Conservation (phyloP, 768 basidiomycete species). For the Psilocybe azurescens region DNA sequence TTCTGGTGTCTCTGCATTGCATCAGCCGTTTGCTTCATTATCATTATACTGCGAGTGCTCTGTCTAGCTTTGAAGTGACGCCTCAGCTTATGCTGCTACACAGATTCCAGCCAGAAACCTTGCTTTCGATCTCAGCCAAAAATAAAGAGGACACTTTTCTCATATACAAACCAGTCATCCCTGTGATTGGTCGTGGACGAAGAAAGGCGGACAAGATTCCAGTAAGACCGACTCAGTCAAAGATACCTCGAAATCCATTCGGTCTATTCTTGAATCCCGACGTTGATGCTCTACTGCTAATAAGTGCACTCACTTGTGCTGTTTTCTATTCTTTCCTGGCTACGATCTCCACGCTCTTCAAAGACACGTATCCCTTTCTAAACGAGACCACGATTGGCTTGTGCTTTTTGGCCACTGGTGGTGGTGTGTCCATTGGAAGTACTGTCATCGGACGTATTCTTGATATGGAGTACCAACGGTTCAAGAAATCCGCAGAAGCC, state of each 20-base stretch:
- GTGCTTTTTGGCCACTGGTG: slow-evolving; percentile 82
- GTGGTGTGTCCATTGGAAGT: slow-evolving; percentile 72
- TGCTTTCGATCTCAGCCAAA: slow-evolving; percentile 59
- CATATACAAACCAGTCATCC: slow-evolving; percentile 61
- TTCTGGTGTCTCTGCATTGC: slow-evolving; percentile 68
- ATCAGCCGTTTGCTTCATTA: slow-evolving; percentile 47
- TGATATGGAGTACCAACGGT: slow-evolving; percentile 63
- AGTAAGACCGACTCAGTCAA: slow-evolving; percentile 32
- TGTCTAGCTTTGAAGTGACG: background rate
- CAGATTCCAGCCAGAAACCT: slow-evolving; percentile 58
- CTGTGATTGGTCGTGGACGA: slow-evolving; percentile 39
- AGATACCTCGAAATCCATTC: slow-evolving; percentile 58
- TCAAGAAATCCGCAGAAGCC: slow-evolving; percentile 39
- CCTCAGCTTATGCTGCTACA: background rate
- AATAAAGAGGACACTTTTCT: slow-evolving; percentile 51
- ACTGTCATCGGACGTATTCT: slow-evolving; percentile 63
- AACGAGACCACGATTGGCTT: slow-evolving; percentile 72
- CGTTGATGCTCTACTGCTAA: slow-evolving; percentile 53
- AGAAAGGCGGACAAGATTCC: slow-evolving; percentile 25
- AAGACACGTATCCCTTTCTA: slow-evolving; percentile 59
- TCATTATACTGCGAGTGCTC: slow-evolving; percentile 49
- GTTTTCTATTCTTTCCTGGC: slow-evolving; percentile 67
- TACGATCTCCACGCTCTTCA: slow-evolving; percentile 65
- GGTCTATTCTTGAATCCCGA: slow-evolving; percentile 59
- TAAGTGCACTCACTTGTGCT: slow-evolving; percentile 56